A percentile compares a stretch with the other conserved stretches of the same genome.
phyloP scores from a whole-genome alignment of 108 stramenopile species.

The Chaetoceros tenuissimus region DNA sequence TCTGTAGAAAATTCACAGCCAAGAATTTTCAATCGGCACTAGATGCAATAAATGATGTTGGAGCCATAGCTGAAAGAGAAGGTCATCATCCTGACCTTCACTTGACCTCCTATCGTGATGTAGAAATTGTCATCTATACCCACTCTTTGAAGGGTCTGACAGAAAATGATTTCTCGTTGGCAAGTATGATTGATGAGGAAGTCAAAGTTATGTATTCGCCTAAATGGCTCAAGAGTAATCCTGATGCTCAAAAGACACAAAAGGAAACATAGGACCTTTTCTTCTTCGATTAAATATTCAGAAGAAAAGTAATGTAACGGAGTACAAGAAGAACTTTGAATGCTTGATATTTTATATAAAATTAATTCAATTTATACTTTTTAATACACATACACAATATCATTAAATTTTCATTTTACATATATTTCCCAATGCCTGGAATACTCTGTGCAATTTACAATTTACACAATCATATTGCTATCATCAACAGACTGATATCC shows the following conservation, averaged over 20 bases:
- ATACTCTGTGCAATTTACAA: no score
- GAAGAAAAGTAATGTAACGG: no score
- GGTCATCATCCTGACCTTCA: constrained; percentile 91
- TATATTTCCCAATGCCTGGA: no score
- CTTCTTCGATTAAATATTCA: no score
- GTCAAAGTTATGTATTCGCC: constrained; percentile 71
- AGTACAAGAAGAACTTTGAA: no score
- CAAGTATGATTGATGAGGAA: constrained; percentile 49
- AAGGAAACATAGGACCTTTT: no score
- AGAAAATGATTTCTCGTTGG: constrained; percentile 74
- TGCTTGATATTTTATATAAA: no score
- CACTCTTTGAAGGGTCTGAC: constrained; percentile 76
- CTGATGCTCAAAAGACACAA: constrained; percentile 15
- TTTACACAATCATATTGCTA: not conserved
- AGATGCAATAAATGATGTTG: constrained; percentile 70
- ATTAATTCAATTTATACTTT: no score
- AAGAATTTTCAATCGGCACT: constrained; percentile 66
- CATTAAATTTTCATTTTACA: no score
- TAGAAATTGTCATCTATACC: constrained; percentile 76
- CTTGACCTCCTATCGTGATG: constrained; percentile 78
- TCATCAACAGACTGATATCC: not conserved
- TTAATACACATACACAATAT: no score
- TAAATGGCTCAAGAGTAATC: constrained; percentile 77
- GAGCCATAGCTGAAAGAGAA: constrained; percentile 65
- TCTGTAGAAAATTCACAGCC: constrained; percentile 41